phyloP scores from a whole-genome alignment of 1,139 yeast species.

The Zygosaccharomyces pseudobailii region DNA sequence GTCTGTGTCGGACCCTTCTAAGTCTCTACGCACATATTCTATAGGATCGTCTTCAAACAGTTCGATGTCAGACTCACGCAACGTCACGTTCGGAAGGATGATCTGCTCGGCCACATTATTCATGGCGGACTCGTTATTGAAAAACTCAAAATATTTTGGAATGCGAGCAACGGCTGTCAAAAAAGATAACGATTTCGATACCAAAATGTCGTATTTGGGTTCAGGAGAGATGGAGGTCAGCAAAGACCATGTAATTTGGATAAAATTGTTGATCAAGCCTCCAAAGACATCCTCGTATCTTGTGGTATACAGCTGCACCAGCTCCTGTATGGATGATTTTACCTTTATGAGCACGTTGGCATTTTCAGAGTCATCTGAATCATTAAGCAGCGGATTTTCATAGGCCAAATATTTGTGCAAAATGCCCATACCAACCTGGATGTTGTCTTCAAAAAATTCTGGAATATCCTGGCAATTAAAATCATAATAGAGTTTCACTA shows the following conservation, averaged over 20 bases:
- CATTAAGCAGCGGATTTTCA: constrained; percentile 50
- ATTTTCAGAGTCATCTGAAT: constrained; percentile 59
- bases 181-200: constrained; percentile 75
- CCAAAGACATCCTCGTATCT: constrained; percentile 90
- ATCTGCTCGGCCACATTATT: constrained; percentile 77
- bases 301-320: constrained; percentile 78
- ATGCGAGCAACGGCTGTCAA: constrained; percentile 76
- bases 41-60: constrained; percentile 95
- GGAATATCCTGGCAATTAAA: constrained; percentile 97
- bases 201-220: constrained; percentile 77
- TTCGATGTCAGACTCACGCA: constrained; percentile 86
- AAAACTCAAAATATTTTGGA: constrained; percentile 59
- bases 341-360: constrained; percentile 67
- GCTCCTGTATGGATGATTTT: constrained; percentile 79
- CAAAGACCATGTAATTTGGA: constrained; percentile 77
- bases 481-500: constrained; percentile 82
- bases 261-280: constrained; percentile 68
- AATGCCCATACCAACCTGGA: constrained; percentile 70
- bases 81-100: constrained; percentile 79
- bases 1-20: constrained; percentile 93
- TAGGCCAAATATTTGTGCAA: constrained; percentile 75
- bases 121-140: constrained; percentile 63
- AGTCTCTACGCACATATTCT: constrained; percentile 82
- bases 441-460: constrained; percentile 92
- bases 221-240: constrained; percentile 63